phyloP scores from a whole-genome alignment of 768 basidiomycete genomes.

The Calocera cornea region DNA sequence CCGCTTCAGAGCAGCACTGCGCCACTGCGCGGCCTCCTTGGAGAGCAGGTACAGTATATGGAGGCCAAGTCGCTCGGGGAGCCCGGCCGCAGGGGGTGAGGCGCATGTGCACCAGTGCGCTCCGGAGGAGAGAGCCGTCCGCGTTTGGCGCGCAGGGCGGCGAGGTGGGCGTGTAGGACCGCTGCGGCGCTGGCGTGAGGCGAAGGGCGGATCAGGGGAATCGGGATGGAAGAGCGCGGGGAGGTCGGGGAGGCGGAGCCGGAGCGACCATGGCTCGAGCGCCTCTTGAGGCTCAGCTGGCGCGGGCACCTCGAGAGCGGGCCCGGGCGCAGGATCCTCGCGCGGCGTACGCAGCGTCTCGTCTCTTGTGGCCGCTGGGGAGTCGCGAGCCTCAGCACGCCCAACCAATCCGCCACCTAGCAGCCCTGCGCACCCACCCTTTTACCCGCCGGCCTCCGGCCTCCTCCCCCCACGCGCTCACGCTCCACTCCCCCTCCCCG shows the following conservation, averaged over 20 bases:
- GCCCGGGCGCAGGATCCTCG: too few relatives aligned
- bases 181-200: constrained; percentile 28
- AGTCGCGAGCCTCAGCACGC: constrained; percentile 31
- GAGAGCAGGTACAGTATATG: constrained; percentile 53
- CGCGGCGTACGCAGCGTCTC: background rate
- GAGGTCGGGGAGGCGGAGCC: constrained; percentile 41
- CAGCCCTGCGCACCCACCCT: constrained; percentile 60
- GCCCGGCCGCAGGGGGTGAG: constrained; percentile 53
- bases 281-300: too few relatives aligned
- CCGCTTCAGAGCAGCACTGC: constrained; percentile 20
- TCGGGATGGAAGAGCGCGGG: constrained; percentile 33
- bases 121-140: constrained; percentile 35
- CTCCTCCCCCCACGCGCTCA: constrained; percentile 49
- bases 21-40: constrained; percentile 39
- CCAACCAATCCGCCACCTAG: constrained; percentile 65
- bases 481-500: constrained; percentile 40
- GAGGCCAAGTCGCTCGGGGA: constrained; percentile 59
- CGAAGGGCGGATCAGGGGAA: constrained; percentile 24
- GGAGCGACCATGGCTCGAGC: constrained; percentile 73
- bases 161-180: constrained; percentile 41
- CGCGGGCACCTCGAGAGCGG: too few relatives aligned
- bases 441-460: constrained; percentile 75
- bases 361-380: constrained; percentile 17
- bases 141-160: constrained; percentile 45
- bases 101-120: constrained; percentile 55